Evolutionary conservation across 352 stramenopile species (phyloP), one percentile per base, ranked within the genome.

Genomic region (Globisporangium sylvaticum): DNA sequence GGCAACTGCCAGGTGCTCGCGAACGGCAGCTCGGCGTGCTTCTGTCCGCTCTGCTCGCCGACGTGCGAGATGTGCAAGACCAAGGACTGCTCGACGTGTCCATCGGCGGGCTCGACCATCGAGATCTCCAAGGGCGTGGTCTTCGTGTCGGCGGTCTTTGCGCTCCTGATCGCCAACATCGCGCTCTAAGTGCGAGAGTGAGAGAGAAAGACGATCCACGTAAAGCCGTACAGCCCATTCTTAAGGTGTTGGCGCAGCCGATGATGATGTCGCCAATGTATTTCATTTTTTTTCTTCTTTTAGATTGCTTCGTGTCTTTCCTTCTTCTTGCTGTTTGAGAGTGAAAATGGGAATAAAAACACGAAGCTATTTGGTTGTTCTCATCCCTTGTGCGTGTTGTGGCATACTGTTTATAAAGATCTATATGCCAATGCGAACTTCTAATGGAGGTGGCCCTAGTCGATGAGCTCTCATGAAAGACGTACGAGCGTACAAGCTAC

Each of bases 21-120:
- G 0, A 74, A 73, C 46, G 62, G 62, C 42, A 76, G 59, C 37
- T 71, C 60, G 54, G 61, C 61, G 57, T 76, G 70, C 64, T 76
- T 69, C n/a, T 76, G 67, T 14, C 63, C 55, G 12, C 55, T 63
- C 24, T 73, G 67, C 37, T 69, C 62, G 34, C 67, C 67, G n/a
- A 32, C 14, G 0, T 72, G 67, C 34, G 34, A 54, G 5, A 64
- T 72, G 61, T 72, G 67, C 44, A 25, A 52, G 12, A 72, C 61
- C n/a, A 68, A 67, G 67, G 67, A 72, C 44, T 72, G 67, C 67
- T 72, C 67, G 24, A 68, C 60, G 37, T 72, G 67, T 25, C 67
- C 67, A 42, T 65, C 54, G 34, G 54, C 54, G 8, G 67, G 61
- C 22, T 65, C 67, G 22, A 50, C 44, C 7, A 37, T 59, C 4